Evolutionary conservation across 345 rosid species (phyloP), one percentile per base, ranked within the genome.

Genomic region (Hibiscus syriacus): DNA sequence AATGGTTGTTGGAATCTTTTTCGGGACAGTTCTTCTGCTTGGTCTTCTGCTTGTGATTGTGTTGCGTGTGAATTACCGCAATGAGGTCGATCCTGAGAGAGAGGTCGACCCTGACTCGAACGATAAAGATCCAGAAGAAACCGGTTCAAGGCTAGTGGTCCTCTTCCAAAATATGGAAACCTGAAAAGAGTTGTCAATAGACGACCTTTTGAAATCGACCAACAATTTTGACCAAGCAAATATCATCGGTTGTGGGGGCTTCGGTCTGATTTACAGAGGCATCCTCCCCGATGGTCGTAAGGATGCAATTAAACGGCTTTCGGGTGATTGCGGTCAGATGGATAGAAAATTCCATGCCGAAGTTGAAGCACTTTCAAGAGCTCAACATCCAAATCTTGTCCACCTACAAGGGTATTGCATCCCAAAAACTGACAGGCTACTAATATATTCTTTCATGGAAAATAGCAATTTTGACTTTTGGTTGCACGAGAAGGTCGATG

Each of bases 401-500:
- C 86, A 72, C 20, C 87, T 90, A 39, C 84, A 85, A 70, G 97
- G 97, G 1, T 90, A 83, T 73, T 86, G 97, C 79, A 77, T 78
- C 70, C 77, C 83, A 57, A 74, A 52, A 55, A 80, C 67, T 10
- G 88, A 76, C 63, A 68, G 88, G 74, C 81, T 90, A 68, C 78
- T 90, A 32, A 90, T 90, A 74, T 90, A 90, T 64, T 90, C 97
- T 2, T 88, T 74, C 77, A 90, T 90, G 95, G 95, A 85, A 73
- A 90, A 90, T 57, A 78, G 95, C 57, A 90, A 95, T 82, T 83
- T 90, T 76, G 97, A 90, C 73, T 90, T 85, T 62, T 90, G 97
- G 97, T 70, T 90, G 54, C 97, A 90, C 65, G 95, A 90, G 70
- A 85, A 83, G 19, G 61, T 67, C 5, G 95, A 90, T 30, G 97